Evolutionary conservation across 1,284 basidiomycete genomes (phyloP), one percentile per base, ranked within the genome.

Genomic region (Bjerkandera adusta): DNA sequence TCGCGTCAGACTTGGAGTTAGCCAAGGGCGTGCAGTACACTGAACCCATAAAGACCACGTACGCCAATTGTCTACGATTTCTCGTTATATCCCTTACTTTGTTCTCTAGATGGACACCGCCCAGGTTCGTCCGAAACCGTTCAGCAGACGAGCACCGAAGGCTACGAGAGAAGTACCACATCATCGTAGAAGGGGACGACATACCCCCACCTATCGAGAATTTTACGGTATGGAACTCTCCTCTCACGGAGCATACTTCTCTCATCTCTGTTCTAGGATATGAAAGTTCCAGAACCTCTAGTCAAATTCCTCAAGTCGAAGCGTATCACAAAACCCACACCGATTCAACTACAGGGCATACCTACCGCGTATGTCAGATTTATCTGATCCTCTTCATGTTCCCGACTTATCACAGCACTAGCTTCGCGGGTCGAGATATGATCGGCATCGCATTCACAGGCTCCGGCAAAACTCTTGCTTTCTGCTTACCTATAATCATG

Each of bases 341-440:
- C 96, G 2, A 99, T 99, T 59, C 97, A 99, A 64, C 77, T 97
- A 39, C 97, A 99, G 70, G 97, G 97, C 15, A 84, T 99, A 37
- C 96, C 97, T 1, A 89, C 91, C 29, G 97, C 92, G 85, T 92
- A 69, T 60, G 86, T 68, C 12, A n/a, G 16, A 3, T 22, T 30
- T 32, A 45, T 39, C 39, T 43, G 20, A 25, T 25, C 18, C 7
- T 27, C 7, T 22, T 12, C 38, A 5, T 15, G 25, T 1, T 39
- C 43, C 22, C n/a, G 8, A 37, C 7, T 40, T 6, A 37, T 36
- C 43, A 30, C 26, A 18, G 24, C 47, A 40, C 16, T 53, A 92
- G 90, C 24, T 94, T 95, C 61, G 71, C 92, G 49, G 91, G 91
- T 27, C 82, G 94, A 47, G 94, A 97, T 65, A 85, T 97, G 70